Evolutionary conservation across 2,329 filamentous ascomycete genomes (phyloP).

Genomic region (Leptographium radiaticola): DNA sequence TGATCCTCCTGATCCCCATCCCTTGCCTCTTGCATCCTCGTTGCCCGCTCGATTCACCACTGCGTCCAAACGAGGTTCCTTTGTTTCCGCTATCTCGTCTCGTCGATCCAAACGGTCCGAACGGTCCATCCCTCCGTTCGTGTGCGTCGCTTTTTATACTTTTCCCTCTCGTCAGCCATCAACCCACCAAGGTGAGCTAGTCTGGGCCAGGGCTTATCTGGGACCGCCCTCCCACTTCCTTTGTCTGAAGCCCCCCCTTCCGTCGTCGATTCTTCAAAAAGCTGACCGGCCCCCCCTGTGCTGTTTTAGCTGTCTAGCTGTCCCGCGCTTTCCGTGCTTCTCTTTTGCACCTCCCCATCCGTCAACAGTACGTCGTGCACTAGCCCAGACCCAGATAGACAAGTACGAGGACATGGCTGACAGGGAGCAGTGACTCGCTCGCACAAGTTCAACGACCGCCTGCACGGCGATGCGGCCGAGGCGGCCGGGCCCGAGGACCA

Average conservation of each 20-base stretch:
- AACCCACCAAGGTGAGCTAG: neutral
- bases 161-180: neutral
- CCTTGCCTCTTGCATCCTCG: neutral
- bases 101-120: neutral
- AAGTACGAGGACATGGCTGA: too few species aligned
- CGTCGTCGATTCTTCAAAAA: neutral
- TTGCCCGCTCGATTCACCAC: neutral
- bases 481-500: constrained; percentile 51
- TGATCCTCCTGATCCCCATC: neutral
- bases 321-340: neutral
- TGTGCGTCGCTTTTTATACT: neutral
- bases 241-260: neutral
- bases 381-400: too few species aligned
- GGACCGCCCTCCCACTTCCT: neutral
- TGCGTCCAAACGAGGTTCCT: neutral
- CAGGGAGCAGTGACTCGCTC: constrained; percentile 74
- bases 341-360: neutral
- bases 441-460: constrained; percentile 89
- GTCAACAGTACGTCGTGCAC: neutral
- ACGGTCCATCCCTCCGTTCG: neutral
- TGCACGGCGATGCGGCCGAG: constrained; percentile 69
- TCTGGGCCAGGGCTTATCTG: neutral
- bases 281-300: neutral
- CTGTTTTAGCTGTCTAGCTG: neutral
- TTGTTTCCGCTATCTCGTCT: neutral